These are phyloP conservation scores for Solanum pinnatisectum DNA, from an alignment of 257 asterid species.

Conservation along the genomic window DNA sequence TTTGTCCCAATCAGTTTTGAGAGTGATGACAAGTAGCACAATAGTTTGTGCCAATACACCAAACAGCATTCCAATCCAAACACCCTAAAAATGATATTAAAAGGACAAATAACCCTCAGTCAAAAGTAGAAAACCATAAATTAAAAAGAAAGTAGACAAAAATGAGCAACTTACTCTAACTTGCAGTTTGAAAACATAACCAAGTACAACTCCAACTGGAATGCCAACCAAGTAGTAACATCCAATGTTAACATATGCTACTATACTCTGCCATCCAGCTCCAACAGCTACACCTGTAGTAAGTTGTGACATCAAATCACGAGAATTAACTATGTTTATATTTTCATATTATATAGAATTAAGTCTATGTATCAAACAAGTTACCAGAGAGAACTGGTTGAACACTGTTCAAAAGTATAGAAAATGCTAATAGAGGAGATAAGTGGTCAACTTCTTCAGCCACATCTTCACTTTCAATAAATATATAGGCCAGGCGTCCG, in stretches of 20 bases:
- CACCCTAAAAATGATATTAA: constrained; percentile 19
- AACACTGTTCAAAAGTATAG: not conserved
- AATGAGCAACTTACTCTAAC: not conserved
- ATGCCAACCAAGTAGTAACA: not conserved
- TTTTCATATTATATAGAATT: not conserved
- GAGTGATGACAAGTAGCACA: constrained; percentile 25
- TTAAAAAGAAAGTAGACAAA: too few species aligned
- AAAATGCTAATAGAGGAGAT: not conserved
- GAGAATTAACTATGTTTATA: not conserved
- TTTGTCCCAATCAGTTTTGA: constrained; percentile 38
- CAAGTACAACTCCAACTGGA: not conserved
- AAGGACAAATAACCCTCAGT: not conserved
- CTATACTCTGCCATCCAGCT: not conserved
- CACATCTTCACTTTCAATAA: not conserved
- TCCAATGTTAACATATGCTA: not conserved
- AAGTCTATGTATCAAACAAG: not conserved
- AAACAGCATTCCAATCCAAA: constrained; percentile 42
- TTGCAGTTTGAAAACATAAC: not conserved
- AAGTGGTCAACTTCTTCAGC: not conserved
- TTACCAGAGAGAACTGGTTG: not conserved
- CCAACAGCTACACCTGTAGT: not conserved
- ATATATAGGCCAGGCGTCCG: not conserved
- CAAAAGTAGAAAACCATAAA: not conserved
- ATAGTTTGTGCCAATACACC: constrained; percentile 32
- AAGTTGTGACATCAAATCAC: not conserved